phyloP scores from a whole-genome alignment of 202 grass and related monocot genomes.

The Setaria italica region DNA sequence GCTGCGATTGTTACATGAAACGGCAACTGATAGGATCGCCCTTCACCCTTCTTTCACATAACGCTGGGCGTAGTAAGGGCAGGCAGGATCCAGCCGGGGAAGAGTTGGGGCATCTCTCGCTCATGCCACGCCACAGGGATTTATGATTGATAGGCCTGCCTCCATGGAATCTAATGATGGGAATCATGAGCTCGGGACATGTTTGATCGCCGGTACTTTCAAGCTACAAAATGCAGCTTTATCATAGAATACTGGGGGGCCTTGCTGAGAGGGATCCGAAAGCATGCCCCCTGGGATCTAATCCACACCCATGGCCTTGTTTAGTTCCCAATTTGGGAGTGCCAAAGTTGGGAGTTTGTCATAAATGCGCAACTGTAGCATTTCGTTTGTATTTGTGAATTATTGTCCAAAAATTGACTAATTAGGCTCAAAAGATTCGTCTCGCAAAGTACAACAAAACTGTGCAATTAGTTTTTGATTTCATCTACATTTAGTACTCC shows the following conservation, averaged over 20 bases:
- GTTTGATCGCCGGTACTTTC: background rate
- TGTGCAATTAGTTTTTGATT: no score
- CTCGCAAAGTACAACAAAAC: no score
- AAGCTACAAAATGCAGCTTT: background rate
- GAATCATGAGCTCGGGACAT: background rate
- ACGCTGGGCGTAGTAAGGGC: background rate
- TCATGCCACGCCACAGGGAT: background rate
- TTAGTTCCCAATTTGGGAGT: no score
- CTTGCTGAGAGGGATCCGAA: background rate
- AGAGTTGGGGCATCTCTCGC: background rate
- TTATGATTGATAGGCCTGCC: background rate
- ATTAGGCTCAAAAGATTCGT: no score
- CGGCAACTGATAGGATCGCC: background rate
- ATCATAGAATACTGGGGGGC: constrained; percentile 4
- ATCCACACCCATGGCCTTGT: no score
- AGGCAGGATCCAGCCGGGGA: background rate
- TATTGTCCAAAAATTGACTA: no score
- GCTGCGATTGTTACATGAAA: background rate
- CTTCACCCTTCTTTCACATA: background rate
- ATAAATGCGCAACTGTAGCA: no score
- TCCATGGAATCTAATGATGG: constrained; percentile 43
- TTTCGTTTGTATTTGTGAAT: no score
- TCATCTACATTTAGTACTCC: no score
- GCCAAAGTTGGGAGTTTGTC: no score
- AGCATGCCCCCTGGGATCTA: background rate